phyloP scores from a whole-genome alignment of 2,329 filamentous ascomycete species.

The Furcasterigmium sp. region DNA sequence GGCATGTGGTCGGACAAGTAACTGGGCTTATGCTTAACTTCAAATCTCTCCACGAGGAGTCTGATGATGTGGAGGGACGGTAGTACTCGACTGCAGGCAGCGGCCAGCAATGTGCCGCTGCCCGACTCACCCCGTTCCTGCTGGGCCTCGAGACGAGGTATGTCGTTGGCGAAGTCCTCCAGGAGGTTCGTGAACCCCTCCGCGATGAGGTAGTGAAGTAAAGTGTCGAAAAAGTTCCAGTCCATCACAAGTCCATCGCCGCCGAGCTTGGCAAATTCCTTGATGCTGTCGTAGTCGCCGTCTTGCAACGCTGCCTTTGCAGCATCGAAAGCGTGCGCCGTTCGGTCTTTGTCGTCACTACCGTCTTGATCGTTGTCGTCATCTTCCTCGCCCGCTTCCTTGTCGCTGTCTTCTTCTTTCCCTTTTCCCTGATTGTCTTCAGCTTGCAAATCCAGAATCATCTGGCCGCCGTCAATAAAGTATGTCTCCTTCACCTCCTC shows the following conservation, averaged over 20 bases:
- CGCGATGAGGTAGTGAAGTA: conserved; percentile 8
- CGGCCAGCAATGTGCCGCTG: conserved; percentile 15
- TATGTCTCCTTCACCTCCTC: not conserved
- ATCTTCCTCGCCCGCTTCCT: no score
- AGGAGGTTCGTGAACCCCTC: conserved; percentile 6
- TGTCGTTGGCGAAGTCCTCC: conserved; percentile 9
- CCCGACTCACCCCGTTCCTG: conserved; percentile 1
- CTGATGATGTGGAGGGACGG: conserved; percentile 21
- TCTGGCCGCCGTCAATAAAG: not conserved
- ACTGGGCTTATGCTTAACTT: conserved; percentile 15
- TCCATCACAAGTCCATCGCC: conserved; percentile 8
- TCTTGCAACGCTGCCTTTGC: not conserved
- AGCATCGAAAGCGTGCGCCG: not conserved
- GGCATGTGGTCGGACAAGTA: not conserved
- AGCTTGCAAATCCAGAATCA: not conserved
- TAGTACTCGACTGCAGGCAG: not conserved
- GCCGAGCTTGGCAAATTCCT: conserved; percentile 11
- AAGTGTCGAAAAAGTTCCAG: not conserved
- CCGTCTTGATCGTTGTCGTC: no score
- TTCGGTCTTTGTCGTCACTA: not conserved
- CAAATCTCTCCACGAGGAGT: conserved; percentile 24
- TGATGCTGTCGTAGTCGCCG: conserved; percentile 15
- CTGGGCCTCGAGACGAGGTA: conserved; percentile 10
- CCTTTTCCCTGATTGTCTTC: no score
- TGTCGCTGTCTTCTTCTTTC: no score